Evolutionary conservation across 1,284 basidiomycete genomes (phyloP).

Genomic region (Lentinus polychrous): DNA sequence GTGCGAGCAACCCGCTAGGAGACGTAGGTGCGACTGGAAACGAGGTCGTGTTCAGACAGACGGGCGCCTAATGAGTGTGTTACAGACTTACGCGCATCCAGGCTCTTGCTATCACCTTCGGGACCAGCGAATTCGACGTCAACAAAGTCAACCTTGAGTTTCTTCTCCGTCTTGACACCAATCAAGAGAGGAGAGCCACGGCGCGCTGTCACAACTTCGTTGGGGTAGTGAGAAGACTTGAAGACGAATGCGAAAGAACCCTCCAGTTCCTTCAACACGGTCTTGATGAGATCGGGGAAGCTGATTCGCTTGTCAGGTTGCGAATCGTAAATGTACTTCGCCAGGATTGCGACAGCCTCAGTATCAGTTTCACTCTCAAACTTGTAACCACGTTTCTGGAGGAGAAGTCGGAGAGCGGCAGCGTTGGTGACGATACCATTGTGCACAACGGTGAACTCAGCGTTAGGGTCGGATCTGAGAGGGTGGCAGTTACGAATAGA

Average conservation of each 20-base stretch:
- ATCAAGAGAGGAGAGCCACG: slow-evolving; percentile 96
- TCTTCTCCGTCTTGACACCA: slow-evolving; percentile 99
- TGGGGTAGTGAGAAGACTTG: slow-evolving; percentile 96
- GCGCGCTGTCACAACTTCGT: slow-evolving; percentile 92
- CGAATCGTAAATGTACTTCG: slow-evolving; percentile 96
- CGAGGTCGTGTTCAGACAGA: neutral
- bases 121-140: slow-evolving; percentile 91
- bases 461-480: slow-evolving; percentile 76
- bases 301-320: slow-evolving; percentile 84
- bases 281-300: slow-evolving; percentile 92
- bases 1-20: slow-evolving; percentile 63
- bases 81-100: slow-evolving; percentile 49
- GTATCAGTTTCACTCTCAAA: slow-evolving; percentile 98
- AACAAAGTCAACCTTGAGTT: slow-evolving; percentile 99
- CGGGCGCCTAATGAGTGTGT: neutral
- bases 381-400: slow-evolving; percentile 93
- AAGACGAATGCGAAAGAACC: slow-evolving; percentile 99
- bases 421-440: slow-evolving; percentile 99
- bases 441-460: slow-evolving; percentile 94
- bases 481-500: slow-evolving; percentile 93
- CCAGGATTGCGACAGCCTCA: slow-evolving; percentile 93
- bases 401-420: slow-evolving; percentile 83
- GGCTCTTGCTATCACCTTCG: slow-evolving; percentile 51
- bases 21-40: slow-evolving; percentile 42
- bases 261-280: slow-evolving; percentile 96